Evolutionary conservation across 2,329 filamentous ascomycete genomes (phyloP), one percentile per base, ranked within the genome.

Genomic region (Beauveria sp.): DNA sequence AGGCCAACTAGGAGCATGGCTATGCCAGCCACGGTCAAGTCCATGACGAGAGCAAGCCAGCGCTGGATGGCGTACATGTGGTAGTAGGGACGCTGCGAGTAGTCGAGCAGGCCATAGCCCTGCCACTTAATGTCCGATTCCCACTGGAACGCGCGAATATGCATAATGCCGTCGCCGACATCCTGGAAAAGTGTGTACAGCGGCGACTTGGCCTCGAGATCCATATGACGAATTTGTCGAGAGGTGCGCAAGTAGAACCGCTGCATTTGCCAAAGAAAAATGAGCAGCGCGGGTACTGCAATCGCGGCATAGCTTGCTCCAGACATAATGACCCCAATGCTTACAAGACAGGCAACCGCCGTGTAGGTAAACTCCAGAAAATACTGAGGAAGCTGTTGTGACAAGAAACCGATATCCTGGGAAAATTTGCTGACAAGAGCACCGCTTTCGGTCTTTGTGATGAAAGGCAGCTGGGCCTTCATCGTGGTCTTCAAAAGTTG

Each of bases 61-160:
- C 80, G 74, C 66, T 85, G 83, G 14, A 83, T 76, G 43, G 77
- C 77, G 59, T 75, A 80, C 16, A 85, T 71, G 2, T 84, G 72
- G 66, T 85, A 85, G 56, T 79, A 80, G 1, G 83, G 81, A 34
- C 75, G 70, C 64, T 85, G 83, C 0, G 81, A 82, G 14, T 71
- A 68, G 62, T 85, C 78, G 2, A 85, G 69, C 0, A 82, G 71
- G 3, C 66, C 63, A n/a, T 77, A 69, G 57, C 80, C 81, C 62
- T 75, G 75, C 40, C 74, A 65, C 43, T 75, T 70, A 59, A 77
- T 75, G 4, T 71, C 67, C 1, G 70, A 66, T 44, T 79, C 72
- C 83, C 82, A 85, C 4, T 77, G 77, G 62, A 83, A 84, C 1
- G 82, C 80, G 20, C 82, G 75, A 50, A 83, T 78, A 0, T 79